Base-by-base conservation (phyloP, 345 rosid species). In the Pistacia vera region DNA sequence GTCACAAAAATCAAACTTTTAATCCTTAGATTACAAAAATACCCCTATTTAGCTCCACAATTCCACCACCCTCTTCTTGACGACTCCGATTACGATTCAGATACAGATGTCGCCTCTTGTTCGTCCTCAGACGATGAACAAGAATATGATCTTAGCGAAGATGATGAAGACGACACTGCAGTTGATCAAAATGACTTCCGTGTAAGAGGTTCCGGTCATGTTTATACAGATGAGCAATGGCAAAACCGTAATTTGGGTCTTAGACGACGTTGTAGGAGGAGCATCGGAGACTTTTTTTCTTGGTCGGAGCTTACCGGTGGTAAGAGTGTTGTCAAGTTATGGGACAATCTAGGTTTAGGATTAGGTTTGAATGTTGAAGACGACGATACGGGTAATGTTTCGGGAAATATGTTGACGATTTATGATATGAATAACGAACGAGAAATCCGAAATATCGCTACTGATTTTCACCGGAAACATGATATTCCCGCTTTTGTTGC, bases 281-380 rank as follows among this genome's bases (percentile, higher is more conserved):
- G 88, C 66, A 75, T 89, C 35, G 84, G 83, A 8, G 89, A 84
- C n/a, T 54, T 88, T 11, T 83, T 84, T 58, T 80, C 85, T 1
- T 81, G 74, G 75, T 74, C 88, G 8, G 87, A 88, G 52, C 56
- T 87, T 59, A 69, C 85, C 5, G 62, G 74, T 60, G 94, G 86
- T 12, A 87, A 79, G 73, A 84, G 77, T 77, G 90, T 90, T 14
- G 94, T 90, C 65, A 87, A 86, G 82, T 84, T 90, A 0, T 88
- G 94, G 92, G 90, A 88, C 66, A 86, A 82, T 71, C 73, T 81
- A 17, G 89, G 82, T 20, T 75, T 76, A 22, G 88, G 84, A 16
- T 81, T 86, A 22, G 84, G 85, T 33, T 73, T 83, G 5, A 77
- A 81, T 48, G 56, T 78, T 3, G 78, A 75, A 56, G 71, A 55